phyloP scores from a whole-genome alignment of 2,329 filamentous ascomycete genomes.

The Alternaria dauci region DNA sequence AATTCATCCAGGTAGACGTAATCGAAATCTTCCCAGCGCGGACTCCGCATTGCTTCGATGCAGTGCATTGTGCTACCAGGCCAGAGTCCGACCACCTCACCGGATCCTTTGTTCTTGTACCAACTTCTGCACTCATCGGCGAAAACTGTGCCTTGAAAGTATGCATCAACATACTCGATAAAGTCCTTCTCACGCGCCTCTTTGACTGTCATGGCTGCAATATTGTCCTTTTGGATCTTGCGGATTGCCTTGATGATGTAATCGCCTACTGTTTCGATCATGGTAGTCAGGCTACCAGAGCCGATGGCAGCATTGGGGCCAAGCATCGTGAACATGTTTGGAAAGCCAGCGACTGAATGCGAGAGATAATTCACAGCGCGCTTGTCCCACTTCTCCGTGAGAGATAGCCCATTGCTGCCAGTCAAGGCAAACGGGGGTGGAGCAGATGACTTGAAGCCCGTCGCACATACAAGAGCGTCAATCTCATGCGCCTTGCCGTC shows the following conservation, averaged over 20 bases:
- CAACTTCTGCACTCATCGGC: slow-evolving; percentile 47
- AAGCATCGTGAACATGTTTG: slow-evolving; percentile 55
- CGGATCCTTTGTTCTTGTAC: slow-evolving; percentile 43
- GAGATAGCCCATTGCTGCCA: slow-evolving; percentile 39
- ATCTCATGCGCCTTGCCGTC: slow-evolving; percentile 52
- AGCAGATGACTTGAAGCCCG: slow-evolving; percentile 53
- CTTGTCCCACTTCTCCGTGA: slow-evolving; percentile 48
- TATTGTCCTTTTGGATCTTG: slow-evolving; percentile 55
- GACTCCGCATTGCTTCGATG: slow-evolving; percentile 44
- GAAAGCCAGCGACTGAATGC: slow-evolving; percentile 41
- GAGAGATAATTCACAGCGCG: slow-evolving; percentile 45
- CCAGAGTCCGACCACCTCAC: slow-evolving; percentile 46
- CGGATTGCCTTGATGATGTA: slow-evolving; percentile 52
- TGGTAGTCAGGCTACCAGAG: slow-evolving; percentile 51
- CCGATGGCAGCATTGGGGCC: slow-evolving; percentile 54
- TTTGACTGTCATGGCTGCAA: slow-evolving; percentile 48
- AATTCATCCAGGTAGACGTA: slow-evolving; percentile 40
- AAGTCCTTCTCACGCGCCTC: slow-evolving; percentile 42
- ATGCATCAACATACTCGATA: slow-evolving; percentile 41
- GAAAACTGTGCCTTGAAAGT: slow-evolving; percentile 47
- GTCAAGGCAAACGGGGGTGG: slow-evolving; percentile 52
- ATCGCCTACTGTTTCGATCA: slow-evolving; percentile 53
- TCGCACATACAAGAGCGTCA: slow-evolving; percentile 57
- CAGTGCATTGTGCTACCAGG: slow-evolving; percentile 46
- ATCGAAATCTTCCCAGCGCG: slow-evolving; percentile 48